These are phyloP conservation scores for Spergularia azorica DNA, from an alignment of 179 eudicot species.

Conservation along the genomic window DNA sequence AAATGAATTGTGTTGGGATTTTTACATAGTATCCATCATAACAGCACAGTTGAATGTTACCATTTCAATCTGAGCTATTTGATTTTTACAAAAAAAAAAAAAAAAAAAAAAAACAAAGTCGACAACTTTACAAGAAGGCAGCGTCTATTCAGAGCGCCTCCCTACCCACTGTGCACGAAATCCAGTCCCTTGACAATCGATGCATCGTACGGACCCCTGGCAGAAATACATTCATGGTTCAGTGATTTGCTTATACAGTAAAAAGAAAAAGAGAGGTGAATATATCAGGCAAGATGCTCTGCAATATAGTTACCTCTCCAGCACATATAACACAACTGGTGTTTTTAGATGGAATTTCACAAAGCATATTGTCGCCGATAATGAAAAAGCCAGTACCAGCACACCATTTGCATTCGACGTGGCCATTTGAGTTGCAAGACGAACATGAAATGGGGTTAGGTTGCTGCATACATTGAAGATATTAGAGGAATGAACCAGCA, in stretches of 20 bases:
- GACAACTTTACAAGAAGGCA: conserved; percentile 8
- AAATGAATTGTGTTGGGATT: conserved; percentile 12
- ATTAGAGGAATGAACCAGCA: neutral
- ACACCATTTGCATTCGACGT: conserved; percentile 85
- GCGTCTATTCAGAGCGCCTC: conserved; percentile 43
- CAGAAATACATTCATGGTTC: conserved; percentile 1
- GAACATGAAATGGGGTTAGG: conserved; percentile 68
- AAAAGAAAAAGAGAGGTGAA: neutral
- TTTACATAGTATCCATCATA: neutral
- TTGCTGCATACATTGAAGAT: conserved; percentile 49
- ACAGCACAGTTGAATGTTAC: neutral
- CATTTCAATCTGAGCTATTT: neutral
- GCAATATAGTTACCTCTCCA: conserved; percentile 56
- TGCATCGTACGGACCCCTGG: conserved; percentile 67
- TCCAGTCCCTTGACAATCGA: conserved; percentile 82
- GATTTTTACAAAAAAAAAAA: neutral
- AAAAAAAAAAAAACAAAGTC: neutral
- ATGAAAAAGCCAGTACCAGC: conserved; percentile 82
- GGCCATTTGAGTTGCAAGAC: conserved; percentile 68
- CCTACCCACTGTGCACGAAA: conserved; percentile 85
- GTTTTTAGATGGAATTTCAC: conserved; percentile 80
- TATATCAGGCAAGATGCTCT: neutral
- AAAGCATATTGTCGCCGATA: conserved; percentile 84
- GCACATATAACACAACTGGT: conserved; percentile 70
- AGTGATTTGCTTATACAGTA: neutral